Base-by-base conservation (phyloP, 2,329 filamentous ascomycete genomes). In the Botrytis paeoniae region DNA sequence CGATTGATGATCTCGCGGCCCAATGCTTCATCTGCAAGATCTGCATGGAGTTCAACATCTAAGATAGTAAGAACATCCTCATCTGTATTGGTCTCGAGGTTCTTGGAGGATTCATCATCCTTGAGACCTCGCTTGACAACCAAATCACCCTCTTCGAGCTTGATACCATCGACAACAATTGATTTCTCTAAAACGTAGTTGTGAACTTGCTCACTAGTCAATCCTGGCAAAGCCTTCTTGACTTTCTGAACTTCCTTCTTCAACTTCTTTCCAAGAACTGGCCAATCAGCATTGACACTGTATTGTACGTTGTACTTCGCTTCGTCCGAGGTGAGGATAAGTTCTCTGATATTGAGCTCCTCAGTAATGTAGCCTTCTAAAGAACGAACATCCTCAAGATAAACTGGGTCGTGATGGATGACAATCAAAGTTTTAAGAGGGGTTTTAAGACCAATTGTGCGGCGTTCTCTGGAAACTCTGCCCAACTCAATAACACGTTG, bases 161-260 rank as follows among this genome's bases (percentile, higher is more conserved):
- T 88, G 80, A 98, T 97, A 43, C 94, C 95, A 78, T 95, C 94
- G 20, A 99, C 93, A 8, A 89, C 83, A 66, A 98, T 93, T 79
- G 88, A 90, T 80, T 92, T 93, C 25, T 89, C 87, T 60, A 88
- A 84, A 59, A 96, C 85, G 81, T 94, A 99, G 57, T 85, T 84
- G 81, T 95, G 93, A 74, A 97, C 94, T 77, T 97, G 89, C 18
- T 93, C 89, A 77, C 91, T 95, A 32, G 88, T 92, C 66, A 99
- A 85, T 57, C 84, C 86, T 9, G 95, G 95, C 63, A 99, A 85
- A 3, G 93, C 94, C 84, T 95, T 97, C 86, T 97, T 97, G 78
- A 98, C 94, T 81, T 92, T 93, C 76, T 91, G 89, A 76, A 94
- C 93, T 79, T 98, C 95, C 84, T 97, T 98, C 87, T 97, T 97